A percentile compares a stretch with the other conserved stretches of the same genome.
Conservation (phyloP, 768 basidiomycete genomes). For the Leccinum disarticulatum region DNA sequence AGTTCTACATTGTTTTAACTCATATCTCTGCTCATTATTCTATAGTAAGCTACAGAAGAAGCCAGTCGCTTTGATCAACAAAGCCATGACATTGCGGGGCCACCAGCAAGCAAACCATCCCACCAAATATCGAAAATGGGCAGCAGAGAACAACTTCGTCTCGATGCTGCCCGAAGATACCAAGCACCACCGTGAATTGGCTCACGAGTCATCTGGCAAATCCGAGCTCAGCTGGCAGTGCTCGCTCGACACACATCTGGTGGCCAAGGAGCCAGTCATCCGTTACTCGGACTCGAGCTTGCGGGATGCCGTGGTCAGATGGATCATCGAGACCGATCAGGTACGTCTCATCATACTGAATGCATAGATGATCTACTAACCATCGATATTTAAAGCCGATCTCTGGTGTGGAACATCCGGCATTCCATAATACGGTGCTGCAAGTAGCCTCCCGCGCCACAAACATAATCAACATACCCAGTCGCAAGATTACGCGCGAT, state of each 20-base stretch:
- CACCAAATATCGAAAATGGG: not conserved
- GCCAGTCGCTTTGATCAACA: not conserved
- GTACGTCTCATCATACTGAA: not conserved
- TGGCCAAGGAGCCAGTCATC: not conserved
- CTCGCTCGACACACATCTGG: not conserved
- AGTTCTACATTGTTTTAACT: not conserved
- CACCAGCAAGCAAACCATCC: not conserved
- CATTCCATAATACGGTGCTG: not conserved
- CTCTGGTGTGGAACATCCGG: not conserved
- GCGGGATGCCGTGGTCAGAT: not conserved
- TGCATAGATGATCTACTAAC: not conserved
- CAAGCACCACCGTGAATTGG: not conserved
- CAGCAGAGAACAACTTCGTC: not conserved
- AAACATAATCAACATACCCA: not conserved
- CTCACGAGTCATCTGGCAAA: not conserved
- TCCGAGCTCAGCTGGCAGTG: not conserved
- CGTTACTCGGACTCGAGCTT: not conserved
- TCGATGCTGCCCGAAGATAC: not conserved
- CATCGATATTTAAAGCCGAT: not conserved
- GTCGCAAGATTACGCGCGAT: not conserved
- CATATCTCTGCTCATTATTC: not conserved
- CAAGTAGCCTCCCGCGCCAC: not conserved
- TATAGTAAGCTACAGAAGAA: not conserved
- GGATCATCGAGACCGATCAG: not conserved
- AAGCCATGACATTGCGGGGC: not conserved